These are phyloP conservation scores for Tetracladium marchalianum DNA, from an alignment of 495 filamentous ascomycete species.

Conservation along the genomic window DNA sequence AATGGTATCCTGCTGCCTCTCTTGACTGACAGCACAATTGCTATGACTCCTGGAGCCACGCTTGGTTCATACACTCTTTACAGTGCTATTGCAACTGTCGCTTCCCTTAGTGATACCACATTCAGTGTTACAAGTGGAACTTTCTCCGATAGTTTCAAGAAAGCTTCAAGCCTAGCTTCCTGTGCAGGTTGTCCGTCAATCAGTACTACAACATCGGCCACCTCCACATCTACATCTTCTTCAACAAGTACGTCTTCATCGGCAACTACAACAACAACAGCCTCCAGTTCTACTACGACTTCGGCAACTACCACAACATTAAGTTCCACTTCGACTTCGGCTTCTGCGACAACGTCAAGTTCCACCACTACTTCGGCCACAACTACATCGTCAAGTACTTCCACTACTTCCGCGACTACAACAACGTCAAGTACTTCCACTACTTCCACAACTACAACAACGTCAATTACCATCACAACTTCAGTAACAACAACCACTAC, in stretches of 20 bases:
- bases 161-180: conserved; percentile 5
- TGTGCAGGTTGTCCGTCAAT: conserved; percentile 1
- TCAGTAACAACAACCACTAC: too few relatives aligned
- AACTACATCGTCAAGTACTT: neutral
- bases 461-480: conserved; percentile 13
- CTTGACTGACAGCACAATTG: conserved; percentile 29
- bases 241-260: conserved; percentile 16
- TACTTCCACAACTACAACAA: conserved; percentile 15
- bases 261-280: conserved; percentile 15
- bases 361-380: conserved; percentile 18
- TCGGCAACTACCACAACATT: neutral
- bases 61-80: conserved; percentile 45
- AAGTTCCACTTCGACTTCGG: neutral
- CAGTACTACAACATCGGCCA: neutral
- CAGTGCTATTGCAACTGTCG: conserved; percentile 33
- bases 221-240: neutral
- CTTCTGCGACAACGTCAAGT: conserved; percentile 11
- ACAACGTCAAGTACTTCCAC: conserved; percentile 9
- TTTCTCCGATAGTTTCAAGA: conserved; percentile 16
- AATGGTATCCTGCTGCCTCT: conserved; percentile 32
- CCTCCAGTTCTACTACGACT: neutral
- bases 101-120: conserved; percentile 5
- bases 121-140: conserved; percentile 15
- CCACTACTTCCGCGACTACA: conserved; percentile 3
- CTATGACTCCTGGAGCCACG: conserved; percentile 39